Evolutionary conservation across 345 rosid species (phyloP), one percentile per base, ranked within the genome.

Genomic region (Zanthoxylum bungeanum): DNA sequence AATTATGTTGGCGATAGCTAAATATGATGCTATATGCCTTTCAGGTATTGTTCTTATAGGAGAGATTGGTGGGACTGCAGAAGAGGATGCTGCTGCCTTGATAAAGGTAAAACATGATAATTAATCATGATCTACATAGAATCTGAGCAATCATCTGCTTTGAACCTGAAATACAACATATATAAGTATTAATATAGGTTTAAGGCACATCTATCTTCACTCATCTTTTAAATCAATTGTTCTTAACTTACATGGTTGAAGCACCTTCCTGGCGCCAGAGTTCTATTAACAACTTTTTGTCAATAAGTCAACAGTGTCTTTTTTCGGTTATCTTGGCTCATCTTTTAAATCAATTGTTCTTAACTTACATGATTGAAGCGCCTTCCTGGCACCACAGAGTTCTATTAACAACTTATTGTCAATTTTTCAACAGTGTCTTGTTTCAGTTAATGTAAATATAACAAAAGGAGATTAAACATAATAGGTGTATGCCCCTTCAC

Each of bases 21-120:
- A 40, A 1, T 6, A n/a, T 7, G 30, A 31, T 59, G 56, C 22
- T 24, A 12, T 27, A 39, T 22, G 16, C 30, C 11, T 72, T 75
- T 70, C 91, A 92, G 97, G 98, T 70, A 92, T 92, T 9, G 16
- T 92, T 77, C 88, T 94, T 61, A 94, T 94, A 68, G 98, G 98
- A 68, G 98, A 94, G 77, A 94, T 94, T 19, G 98, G 98, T 3
- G 98, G 98, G 39, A 94, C 98, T 53, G 98, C 98, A 40, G 98
- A 94, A 83, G 98, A 92, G 78, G 98, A 94, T 82, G 98, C 98
- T 17, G 98, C 98, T 68, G 87, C 93, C 68, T 69, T 89, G 72
- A 90, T 94, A 66, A 85, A 84, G 97, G 97, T 90, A 85, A 70
- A 51, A 1, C 3, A 24, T 71, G 11, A n/a, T 37, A 30, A 46